Conservation (phyloP, 352 stramenopile genomes). For the Thalassiosira tumida region DNA sequence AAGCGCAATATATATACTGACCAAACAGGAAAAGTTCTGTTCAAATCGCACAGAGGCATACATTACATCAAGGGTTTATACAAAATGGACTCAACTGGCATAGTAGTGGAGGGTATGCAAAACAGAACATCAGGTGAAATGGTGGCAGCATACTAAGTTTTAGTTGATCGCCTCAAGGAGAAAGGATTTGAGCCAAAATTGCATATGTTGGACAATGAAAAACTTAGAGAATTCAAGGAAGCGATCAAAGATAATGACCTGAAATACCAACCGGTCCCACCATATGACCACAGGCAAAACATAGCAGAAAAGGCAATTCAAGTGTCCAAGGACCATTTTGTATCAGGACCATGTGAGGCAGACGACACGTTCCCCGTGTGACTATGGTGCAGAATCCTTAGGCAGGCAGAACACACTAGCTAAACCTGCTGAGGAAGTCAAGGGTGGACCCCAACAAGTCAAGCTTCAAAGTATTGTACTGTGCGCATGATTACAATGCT, state of each 20-base stretch:
- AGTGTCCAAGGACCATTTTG: neutral
- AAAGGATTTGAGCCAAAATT: neutral
- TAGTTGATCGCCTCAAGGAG: neutral
- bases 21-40: constrained; percentile 75
- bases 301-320: neutral
- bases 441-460: constrained; percentile 71
- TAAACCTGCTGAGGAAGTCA: constrained; percentile 75
- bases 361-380: neutral
- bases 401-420: constrained; percentile 63
- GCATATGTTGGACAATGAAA: constrained; percentile 32
- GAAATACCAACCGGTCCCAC: constrained; percentile 7
- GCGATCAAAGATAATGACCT: neutral
- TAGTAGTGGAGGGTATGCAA: constrained; percentile 71
- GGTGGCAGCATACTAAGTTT: constrained; percentile 38
- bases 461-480: constrained; percentile 52
- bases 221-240: neutral
- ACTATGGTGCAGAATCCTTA: constrained; percentile 71
- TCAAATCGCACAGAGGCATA: constrained; percentile 62
- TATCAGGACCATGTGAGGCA: neutral
- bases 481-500: constrained; percentile 68
- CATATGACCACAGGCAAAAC: neutral
- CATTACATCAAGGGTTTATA: constrained; percentile 81
- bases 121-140: constrained; percentile 55
- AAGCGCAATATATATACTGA: constrained; percentile 75
- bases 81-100: constrained; percentile 82